Conservation (phyloP, 768 basidiomycete genomes). For the Boletus bicolor region DNA sequence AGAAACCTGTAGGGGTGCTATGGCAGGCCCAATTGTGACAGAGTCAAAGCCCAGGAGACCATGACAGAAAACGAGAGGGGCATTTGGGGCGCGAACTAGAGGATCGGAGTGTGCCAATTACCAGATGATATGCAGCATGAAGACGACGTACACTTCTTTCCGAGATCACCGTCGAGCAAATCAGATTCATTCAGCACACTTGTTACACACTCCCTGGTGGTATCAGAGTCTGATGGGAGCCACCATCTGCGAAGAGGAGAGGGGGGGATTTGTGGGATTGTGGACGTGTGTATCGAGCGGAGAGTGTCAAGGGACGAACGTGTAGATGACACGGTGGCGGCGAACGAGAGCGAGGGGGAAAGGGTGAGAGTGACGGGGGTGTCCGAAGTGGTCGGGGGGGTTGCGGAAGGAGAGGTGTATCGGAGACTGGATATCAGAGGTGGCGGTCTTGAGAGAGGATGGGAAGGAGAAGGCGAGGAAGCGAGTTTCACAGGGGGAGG, state of each 20-base stretch:
- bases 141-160: conserved; percentile 58
- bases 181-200: conserved; percentile 52
- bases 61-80: conserved; percentile 94
- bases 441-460: conserved; percentile 41
- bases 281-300: conserved; percentile 39
- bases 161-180: conserved; percentile 34
- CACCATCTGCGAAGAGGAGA: conserved; percentile 43
- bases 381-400: conserved; percentile 42
- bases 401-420: conserved; percentile 60
- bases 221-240: conserved; percentile 42
- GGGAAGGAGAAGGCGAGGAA: conserved; percentile 33
- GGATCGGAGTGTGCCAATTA: neutral
- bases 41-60: conserved; percentile 90
- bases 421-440: conserved; percentile 54
- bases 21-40: conserved; percentile 72
- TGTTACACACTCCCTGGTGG: conserved; percentile 42
- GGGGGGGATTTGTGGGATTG: conserved; percentile 27
- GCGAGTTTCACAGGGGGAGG: conserved; percentile 46
- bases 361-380: conserved; percentile 11
- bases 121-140: neutral
- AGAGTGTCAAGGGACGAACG: conserved; percentile 58
- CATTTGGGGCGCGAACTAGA: conserved; percentile 70
- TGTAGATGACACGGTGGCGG: conserved; percentile 27
- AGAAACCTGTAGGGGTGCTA: conserved; percentile 78
- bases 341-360: conserved; percentile 16